Evolutionary conservation across 2,329 filamentous ascomycete genomes (phyloP).

Genomic region (Penicillium sp.): DNA sequence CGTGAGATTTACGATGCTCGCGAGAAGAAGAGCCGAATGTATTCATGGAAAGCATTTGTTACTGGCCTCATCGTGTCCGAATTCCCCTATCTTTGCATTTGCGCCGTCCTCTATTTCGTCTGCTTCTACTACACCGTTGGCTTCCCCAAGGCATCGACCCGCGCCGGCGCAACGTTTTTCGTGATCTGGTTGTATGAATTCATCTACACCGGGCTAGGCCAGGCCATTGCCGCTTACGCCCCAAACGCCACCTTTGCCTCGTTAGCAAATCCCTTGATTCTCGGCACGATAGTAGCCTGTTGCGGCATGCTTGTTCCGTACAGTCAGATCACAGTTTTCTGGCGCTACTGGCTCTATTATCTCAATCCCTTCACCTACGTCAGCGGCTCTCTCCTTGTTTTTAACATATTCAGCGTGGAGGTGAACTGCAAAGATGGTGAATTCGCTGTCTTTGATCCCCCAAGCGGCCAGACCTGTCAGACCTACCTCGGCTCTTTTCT

Average conservation of each 20-base stretch:
- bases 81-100: conserved; percentile 68
- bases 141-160: conserved; percentile 39
- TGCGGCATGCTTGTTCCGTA: conserved; percentile 38
- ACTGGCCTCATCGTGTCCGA: conserved; percentile 72
- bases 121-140: conserved; percentile 77
- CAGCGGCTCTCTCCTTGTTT: conserved; percentile 34
- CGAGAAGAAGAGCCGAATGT: conserved; percentile 73
- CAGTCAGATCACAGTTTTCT: conserved; percentile 35
- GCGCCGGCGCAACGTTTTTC: conserved; percentile 61
- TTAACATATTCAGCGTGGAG: conserved; percentile 30
- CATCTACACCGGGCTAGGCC: conserved; percentile 73
- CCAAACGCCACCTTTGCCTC: conserved; percentile 70
- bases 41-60: conserved; percentile 73
- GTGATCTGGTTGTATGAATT: conserved; percentile 76
- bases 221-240: conserved; percentile 79
- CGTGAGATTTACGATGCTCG: conserved; percentile 69
- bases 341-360: conserved; percentile 40
- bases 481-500: conserved; percentile 63
- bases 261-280: conserved; percentile 75
- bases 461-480: conserved; percentile 57
- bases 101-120: conserved; percentile 68
- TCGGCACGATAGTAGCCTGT: conserved; percentile 47
- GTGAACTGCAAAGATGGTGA: conserved; percentile 32
- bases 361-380: conserved; percentile 39
- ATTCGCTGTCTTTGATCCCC: conserved; percentile 37